Evolutionary conservation across 495 filamentous ascomycete species (phyloP), one percentile per base, ranked within the genome.

Genomic region (Trypethelium eluteriae): DNA sequence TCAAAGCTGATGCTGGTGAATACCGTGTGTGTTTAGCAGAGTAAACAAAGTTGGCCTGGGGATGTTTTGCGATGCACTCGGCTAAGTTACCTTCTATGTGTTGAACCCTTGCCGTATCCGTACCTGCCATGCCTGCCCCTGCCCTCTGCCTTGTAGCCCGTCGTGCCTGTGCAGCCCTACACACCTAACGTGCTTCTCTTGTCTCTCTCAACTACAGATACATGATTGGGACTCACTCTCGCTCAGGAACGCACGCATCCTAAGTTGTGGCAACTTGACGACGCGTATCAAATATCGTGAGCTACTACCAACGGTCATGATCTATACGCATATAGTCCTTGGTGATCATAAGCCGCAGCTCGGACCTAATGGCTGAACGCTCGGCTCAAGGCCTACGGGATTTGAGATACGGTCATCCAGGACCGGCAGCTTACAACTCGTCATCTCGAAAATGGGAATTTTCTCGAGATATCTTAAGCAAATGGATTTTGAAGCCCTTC

Each of bases 361-460:
- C 50, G 66, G 75, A 74, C 84, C 85, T 64, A 76, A 90, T 90
- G 87, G 82, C 81, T 87, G 81, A 88, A 69, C 70, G 75, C 65
- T 69, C 74, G 56, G 68, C 73, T 18, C 78, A 25, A 25, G 25
- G 25, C 25, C 25, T 25, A 25, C 25, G 74, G 73, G 82, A 82
- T 81, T 82, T 89, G 62, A 81, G 81, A 63, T 89, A 87, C 79
- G 88, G 88, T 79, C 85, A 88, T 72, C 71, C 86, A 66, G 87
- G 87, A 71, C 78, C 79, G 70, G 78, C 83, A 35, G 65, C 74
- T 41, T 90, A 89, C 73, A 75, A 82, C 68, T 64, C 75, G 25
- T 81, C 83, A 14, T 77, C 74, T n/a, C 76, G 79, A 44, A 53
- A 76, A 67, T 90, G 88, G 88, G 72, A 62, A 9, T 89, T 89